These are phyloP conservation scores for Salix arbutifolia DNA, from an alignment of 345 rosid species.

Conservation along the genomic window DNA sequence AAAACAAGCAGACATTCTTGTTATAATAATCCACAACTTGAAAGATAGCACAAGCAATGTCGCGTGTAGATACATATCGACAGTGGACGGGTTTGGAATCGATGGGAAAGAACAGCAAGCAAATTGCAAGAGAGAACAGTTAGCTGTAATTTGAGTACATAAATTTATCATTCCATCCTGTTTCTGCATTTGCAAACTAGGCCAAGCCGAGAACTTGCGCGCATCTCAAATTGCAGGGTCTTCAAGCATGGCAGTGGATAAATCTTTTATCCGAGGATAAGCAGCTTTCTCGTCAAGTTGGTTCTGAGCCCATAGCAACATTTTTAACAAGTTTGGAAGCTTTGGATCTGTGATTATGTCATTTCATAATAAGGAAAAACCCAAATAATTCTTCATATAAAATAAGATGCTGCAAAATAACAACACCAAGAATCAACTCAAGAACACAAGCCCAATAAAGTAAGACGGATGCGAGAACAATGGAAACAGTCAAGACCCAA, in stretches of 20 bases:
- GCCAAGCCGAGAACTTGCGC: not conserved
- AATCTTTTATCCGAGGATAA: conserved; percentile 83
- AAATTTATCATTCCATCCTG: conserved; percentile 9
- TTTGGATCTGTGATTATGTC: conserved; percentile 61
- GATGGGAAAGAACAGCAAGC: conserved; percentile 22
- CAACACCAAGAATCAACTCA: not conserved
- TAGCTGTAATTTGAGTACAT: conserved; percentile 10
- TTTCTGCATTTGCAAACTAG: conserved; percentile 3
- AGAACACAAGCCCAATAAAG: not conserved
- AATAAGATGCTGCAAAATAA: not conserved
- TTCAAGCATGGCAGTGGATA: conserved; percentile 68
- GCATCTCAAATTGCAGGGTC: conserved; percentile 54
- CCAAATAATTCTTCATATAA: not conserved
- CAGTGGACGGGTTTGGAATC: conserved; percentile 8
- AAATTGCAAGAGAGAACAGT: conserved; percentile 15
- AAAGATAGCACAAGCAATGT: not conserved
- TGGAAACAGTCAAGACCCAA: not conserved
- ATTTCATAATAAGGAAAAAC: not conserved
- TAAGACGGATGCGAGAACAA: not conserved
- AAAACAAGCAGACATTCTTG: no score
- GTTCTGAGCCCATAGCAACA: conserved; percentile 87
- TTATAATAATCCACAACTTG: not conserved
- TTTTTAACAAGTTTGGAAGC: conserved; percentile 86
- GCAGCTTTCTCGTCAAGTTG: conserved; percentile 85
- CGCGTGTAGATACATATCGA: not conserved